A percentile compares a stretch with the other conserved stretches of the same genome.
phyloP scores from a whole-genome alignment of 78 protist species.

The Cavenderia fasciculata region DNA sequence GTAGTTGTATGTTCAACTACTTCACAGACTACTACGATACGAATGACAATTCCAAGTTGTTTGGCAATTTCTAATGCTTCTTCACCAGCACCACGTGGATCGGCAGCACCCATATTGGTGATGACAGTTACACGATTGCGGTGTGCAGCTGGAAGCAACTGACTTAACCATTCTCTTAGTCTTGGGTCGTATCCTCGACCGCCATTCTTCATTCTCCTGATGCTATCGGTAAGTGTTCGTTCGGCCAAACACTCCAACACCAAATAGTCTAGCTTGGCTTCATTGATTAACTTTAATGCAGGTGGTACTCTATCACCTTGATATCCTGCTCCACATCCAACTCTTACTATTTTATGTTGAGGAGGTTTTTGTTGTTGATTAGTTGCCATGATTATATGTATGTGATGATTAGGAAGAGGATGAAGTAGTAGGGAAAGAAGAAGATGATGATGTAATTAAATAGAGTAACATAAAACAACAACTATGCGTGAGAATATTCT shows the following conservation, averaged over 20 bases:
- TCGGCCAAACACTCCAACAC: slow-evolving; percentile 71
- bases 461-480: too few relatives aligned
- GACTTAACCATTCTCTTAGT: slow-evolving; percentile 54
- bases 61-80: slow-evolving; percentile 59
- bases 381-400: too few relatives aligned
- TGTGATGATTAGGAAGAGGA: too few relatives aligned
- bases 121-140: slow-evolving; percentile 45
- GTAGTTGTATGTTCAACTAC: not conserved
- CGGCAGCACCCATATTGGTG: slow-evolving; percentile 78
- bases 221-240: slow-evolving; percentile 64
- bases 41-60: slow-evolving; percentile 30
- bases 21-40: slow-evolving; percentile 46
- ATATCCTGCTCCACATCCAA: slow-evolving; percentile 71
- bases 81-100: slow-evolving; percentile 73
- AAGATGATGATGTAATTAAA: too few relatives aligned
- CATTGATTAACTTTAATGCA: slow-evolving; percentile 35
- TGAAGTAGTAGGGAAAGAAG: too few relatives aligned
- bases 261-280: slow-evolving; percentile 55
- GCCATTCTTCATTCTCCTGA: slow-evolving; percentile 51
- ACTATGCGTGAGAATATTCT: too few relatives aligned
- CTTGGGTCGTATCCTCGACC: slow-evolving; percentile 66
- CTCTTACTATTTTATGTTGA: slow-evolving; percentile 34
- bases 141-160: slow-evolving; percentile 6
- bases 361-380: too few relatives aligned
- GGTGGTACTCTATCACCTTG: slow-evolving; percentile 81